These are phyloP conservation scores for Chalara sp. DNA, from an alignment of 2,329 filamentous ascomycete genomes.

Conservation along the genomic window DNA sequence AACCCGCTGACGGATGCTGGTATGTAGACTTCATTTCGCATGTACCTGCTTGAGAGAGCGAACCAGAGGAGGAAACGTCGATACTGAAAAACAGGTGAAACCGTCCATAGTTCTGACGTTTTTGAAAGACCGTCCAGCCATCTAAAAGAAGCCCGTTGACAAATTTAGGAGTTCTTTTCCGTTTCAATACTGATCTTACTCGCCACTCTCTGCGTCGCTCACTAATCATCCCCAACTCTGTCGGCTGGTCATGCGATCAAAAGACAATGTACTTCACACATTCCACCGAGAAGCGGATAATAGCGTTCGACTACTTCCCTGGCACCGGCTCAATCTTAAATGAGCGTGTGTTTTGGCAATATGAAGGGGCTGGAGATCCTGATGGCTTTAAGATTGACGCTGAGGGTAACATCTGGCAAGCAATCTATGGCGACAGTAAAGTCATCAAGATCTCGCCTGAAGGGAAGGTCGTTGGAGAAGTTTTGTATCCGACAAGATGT, in stretches of 20 bases:
- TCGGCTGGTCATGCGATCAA: conserved; percentile 70
- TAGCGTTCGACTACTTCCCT: conserved; percentile 66
- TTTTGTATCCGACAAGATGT: conserved; percentile 70
- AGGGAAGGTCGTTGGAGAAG: conserved; percentile 66
- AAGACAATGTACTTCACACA: conserved; percentile 71
- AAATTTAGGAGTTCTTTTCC: conserved; percentile 59
- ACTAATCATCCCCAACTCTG: conserved; percentile 77
- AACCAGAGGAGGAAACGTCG: too few species aligned
- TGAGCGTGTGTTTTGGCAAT: conserved; percentile 62
- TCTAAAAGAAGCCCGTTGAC: too few species aligned
- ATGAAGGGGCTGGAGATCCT: conserved; percentile 59
- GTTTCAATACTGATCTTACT: conserved; percentile 57
- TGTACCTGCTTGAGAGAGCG: too few species aligned
- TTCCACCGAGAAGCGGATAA: conserved; percentile 64
- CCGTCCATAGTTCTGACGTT: too few species aligned
- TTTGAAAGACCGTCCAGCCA: too few species aligned
- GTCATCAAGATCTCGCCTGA: conserved; percentile 64
- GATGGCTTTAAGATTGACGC: conserved; percentile 82
- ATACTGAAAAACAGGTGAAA: too few species aligned
- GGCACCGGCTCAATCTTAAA: conserved; percentile 59
- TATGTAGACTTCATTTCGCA: conserved; percentile 10
- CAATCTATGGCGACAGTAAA: conserved; percentile 70
- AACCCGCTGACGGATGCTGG: conserved; percentile 29
- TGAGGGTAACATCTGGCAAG: conserved; percentile 83
- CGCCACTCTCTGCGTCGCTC: conserved; percentile 53